Percentiles rank a stretch among this genome's conserved stretches.
These are phyloP conservation scores for Trichoderma gamsii DNA, from an alignment of 495 filamentous ascomycete genomes.

Conservation along the genomic window DNA sequence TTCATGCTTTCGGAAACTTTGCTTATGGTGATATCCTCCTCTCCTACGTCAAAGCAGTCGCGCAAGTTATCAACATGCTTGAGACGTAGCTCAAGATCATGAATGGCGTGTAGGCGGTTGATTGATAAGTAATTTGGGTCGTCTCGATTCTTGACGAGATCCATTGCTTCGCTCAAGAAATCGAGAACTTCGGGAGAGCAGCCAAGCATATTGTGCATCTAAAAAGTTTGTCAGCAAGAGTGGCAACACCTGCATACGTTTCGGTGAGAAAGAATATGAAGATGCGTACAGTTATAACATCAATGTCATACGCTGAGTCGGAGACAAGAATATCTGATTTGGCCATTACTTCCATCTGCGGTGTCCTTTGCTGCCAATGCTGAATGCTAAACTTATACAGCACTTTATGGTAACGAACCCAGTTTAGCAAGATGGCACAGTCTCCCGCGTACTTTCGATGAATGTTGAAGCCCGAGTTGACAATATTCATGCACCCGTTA, in stretches of 20 bases:
- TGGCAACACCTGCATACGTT: background rate
- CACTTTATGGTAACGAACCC: slow-evolving; percentile 23
- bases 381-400: slow-evolving; percentile 23
- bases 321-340: slow-evolving; percentile 19
- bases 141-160: background rate
- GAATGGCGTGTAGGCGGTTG: background rate
- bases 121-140: slow-evolving; percentile 6
- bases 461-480: slow-evolving; percentile 17
- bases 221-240: background rate
- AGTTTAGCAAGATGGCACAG: slow-evolving; percentile 21
- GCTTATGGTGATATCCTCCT: slow-evolving; percentile 4
- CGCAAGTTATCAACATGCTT: background rate
- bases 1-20: background rate
- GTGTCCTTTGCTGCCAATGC: slow-evolving; percentile 19
- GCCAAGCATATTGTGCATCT: slow-evolving; percentile 20
- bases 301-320: slow-evolving; percentile 15
- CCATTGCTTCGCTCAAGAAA: slow-evolving; percentile 16
- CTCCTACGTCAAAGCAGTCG: slow-evolving; percentile 14
- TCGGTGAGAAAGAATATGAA: background rate
- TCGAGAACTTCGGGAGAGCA: slow-evolving; percentile 23
- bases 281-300: background rate
- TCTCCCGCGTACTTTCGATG: slow-evolving; percentile 21
- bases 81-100: background rate
- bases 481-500: slow-evolving; percentile 21
- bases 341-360: slow-evolving; percentile 16